Evolutionary conservation across 441 rosid genomes (phyloP).

Genomic region (Corymbia citriodora): DNA sequence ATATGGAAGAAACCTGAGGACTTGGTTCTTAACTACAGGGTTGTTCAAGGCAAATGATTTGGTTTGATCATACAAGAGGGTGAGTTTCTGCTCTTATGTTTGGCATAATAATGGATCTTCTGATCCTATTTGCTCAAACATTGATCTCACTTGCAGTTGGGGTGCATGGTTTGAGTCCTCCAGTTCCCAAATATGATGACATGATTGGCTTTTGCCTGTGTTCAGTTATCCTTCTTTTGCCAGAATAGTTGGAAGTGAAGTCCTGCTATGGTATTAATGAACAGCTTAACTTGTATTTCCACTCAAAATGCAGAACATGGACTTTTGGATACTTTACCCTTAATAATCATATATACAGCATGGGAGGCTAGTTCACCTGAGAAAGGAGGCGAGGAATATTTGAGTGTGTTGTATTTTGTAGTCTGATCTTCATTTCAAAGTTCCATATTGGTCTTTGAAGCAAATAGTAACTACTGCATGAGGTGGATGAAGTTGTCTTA

Average conservation of each 20-base stretch:
- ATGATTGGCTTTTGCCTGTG: background rate
- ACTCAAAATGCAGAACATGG: background rate
- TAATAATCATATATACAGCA: background rate
- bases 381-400: background rate
- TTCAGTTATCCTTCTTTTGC: background rate
- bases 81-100: background rate
- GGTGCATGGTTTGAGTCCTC: background rate
- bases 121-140: background rate
- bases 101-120: background rate
- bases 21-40: conserved; percentile 85
- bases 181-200: background rate
- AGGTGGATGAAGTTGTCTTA: background rate
- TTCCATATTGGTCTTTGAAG: background rate
- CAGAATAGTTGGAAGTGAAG: background rate
- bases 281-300: background rate
- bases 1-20: conserved; percentile 99
- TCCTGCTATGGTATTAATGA: background rate
- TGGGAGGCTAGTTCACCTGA: background rate
- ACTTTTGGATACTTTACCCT: background rate
- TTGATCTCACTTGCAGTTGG: background rate
- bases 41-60: conserved; percentile 68
- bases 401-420: background rate
- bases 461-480: background rate
- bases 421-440: background rate
- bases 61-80: conserved; percentile 9